Evolutionary conservation across 2,329 filamentous ascomycete species (phyloP), one percentile per base, ranked within the genome.

Genomic region (Exutisphaerella laricina): DNA sequence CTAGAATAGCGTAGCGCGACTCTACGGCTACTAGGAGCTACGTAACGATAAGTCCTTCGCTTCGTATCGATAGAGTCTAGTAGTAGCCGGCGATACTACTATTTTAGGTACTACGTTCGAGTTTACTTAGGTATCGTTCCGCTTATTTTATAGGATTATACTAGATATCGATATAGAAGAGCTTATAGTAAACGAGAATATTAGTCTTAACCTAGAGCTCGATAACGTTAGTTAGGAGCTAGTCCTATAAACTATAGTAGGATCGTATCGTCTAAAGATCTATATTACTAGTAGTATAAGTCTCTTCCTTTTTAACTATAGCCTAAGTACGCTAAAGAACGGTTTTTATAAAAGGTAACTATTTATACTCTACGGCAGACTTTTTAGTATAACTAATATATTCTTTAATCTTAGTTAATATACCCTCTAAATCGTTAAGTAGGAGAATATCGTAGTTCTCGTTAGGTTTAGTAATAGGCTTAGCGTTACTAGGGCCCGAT

Each of bases 141-240:
- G n/a, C n/a, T n/a, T n/a, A 7, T n/a, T 34, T 28, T n/a, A 14
- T 20, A 2, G 47, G 67, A 51, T 74, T 73, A 39, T 67, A 30
- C 4, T 16, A 10, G 9, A 14, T 28, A n/a, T 13, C 16, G 12
- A 35, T 20, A 13, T 41, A 12, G n/a, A 26, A 12, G n/a, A 9
- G 4, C n/a, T 21, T 29, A 16, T 33, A 37, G 17, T 28, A 16
- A n/a, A 26, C 29, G 8, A 80, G 66, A 33, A 79, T 68, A 28
- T 70, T 68, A 5, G 76, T 79, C 10, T 71, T 69, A 21, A 73
- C 67, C 75, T 76, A 80, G 4, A 80, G 64, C 50, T 79, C 73
- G 34, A 79, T 59, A 2, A 70, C 69, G 31, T 74, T 70, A 13
- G 69, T 62, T 9, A 79, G 61, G 7, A 78, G 61, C 12, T 62